Conservation (phyloP, 805 yeast species). For the Jamesozyma jinghongensis region DNA sequence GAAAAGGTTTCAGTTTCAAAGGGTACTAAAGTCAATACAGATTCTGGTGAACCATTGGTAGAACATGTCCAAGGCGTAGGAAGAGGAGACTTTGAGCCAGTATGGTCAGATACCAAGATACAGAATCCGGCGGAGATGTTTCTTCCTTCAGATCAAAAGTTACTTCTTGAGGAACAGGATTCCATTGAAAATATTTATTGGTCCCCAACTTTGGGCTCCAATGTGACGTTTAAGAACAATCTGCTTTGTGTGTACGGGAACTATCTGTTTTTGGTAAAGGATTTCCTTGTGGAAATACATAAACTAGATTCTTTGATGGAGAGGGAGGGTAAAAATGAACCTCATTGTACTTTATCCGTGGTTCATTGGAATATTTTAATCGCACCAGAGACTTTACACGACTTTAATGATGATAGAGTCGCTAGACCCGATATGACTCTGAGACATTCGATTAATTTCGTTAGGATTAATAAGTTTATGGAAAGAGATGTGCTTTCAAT, state of each 20-base stretch:
- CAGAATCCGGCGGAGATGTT: conserved; percentile 17
- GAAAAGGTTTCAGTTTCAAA: conserved; percentile 2
- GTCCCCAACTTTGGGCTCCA: background rate
- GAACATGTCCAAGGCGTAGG: conserved; percentile 3
- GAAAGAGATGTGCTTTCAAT: conserved; percentile 38
- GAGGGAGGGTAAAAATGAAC: background rate
- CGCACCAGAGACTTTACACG: background rate
- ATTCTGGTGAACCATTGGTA: conserved; percentile 8
- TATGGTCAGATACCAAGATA: conserved; percentile 13
- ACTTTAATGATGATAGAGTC: background rate
- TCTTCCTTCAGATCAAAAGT: conserved; percentile 14
- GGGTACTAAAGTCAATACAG: background rate
- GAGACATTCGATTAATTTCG: conserved; percentile 42
- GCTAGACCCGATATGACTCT: background rate
- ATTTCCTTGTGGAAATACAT: conserved; percentile 7
- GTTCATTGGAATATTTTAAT: conserved; percentile 2
- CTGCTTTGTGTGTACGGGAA: conserved; percentile 8
- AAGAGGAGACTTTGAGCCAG: conserved; percentile 17
- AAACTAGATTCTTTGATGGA: conserved; percentile 3
- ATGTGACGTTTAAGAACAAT: conserved; percentile 9
- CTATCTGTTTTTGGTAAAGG: conserved; percentile 8
- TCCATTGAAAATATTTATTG: background rate
- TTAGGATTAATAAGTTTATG: conserved; percentile 34
- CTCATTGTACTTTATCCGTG: background rate
- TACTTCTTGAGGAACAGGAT: conserved; percentile 10